Evolutionary conservation across 2,329 filamentous ascomycete genomes (phyloP).

Genomic region (Colletotrichum paranaense): DNA sequence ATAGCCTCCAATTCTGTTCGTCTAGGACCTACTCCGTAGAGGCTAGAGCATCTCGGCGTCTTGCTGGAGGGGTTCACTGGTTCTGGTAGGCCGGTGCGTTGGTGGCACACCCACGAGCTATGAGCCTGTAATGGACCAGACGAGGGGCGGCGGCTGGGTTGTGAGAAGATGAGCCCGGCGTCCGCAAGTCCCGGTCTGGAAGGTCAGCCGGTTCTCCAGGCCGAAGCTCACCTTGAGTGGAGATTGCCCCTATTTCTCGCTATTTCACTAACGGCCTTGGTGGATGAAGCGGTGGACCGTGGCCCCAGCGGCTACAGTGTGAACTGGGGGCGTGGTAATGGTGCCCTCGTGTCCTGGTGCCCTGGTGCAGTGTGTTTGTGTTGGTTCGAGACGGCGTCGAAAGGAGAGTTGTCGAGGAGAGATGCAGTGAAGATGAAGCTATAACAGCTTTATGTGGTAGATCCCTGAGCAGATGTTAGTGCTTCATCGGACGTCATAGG

Average conservation of each 20-base stretch:
- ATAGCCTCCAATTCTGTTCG: background rate
- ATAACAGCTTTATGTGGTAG: background rate
- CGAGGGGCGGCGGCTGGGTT: background rate
- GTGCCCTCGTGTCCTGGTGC: too few relatives aligned
- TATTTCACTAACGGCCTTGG: constrained; percentile 16
- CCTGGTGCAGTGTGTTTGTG: too few relatives aligned
- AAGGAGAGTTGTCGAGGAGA: background rate
- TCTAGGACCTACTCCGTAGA: background rate
- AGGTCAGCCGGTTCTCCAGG: constrained; percentile 26
- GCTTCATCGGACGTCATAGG: background rate
- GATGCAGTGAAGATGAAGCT: background rate
- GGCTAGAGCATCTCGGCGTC: background rate
- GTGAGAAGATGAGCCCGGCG: background rate
- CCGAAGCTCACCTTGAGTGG: constrained; percentile 25
- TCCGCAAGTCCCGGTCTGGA: constrained; percentile 31
- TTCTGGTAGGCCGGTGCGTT: background rate
- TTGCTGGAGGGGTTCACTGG: background rate
- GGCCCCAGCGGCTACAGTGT: constrained; percentile 3
- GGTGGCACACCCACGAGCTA: too few relatives aligned
- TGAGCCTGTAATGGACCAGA: background rate
- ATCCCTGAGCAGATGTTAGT: background rate
- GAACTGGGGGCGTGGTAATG: background rate
- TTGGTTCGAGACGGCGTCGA: background rate
- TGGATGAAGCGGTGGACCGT: constrained; percentile 8
- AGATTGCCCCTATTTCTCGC: constrained; percentile 35